phyloP scores from a whole-genome alignment of 176 grass and related monocot genomes.

The Oryza nivara region DNA sequence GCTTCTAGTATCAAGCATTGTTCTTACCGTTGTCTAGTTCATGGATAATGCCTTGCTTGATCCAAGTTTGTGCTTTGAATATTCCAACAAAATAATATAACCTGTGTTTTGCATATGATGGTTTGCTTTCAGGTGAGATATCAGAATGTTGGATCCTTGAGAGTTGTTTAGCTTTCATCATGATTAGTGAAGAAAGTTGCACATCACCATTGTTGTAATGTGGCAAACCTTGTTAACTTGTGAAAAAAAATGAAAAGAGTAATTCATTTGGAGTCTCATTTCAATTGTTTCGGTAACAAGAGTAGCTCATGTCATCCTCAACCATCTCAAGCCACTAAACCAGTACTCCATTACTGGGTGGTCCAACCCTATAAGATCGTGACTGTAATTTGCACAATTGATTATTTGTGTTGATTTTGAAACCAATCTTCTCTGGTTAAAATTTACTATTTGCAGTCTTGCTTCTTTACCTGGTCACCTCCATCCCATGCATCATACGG shows the following conservation, averaged over 20 bases:
- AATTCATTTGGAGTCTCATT: neutral
- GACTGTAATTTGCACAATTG: neutral
- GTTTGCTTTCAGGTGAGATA: conserved; percentile 11
- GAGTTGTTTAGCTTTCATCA: neutral
- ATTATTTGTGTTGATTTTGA: neutral
- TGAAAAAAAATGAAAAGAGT: neutral
- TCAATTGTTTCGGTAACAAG: no score
- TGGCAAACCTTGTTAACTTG: neutral
- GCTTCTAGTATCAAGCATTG: neutral
- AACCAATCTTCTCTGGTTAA: neutral
- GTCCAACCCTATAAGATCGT: neutral
- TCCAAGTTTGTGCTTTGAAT: conserved; percentile 16
- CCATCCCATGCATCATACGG: neutral
- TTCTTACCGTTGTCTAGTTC: neutral
- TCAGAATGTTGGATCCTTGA: neutral
- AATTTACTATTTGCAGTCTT: neutral
- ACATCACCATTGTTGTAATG: neutral
- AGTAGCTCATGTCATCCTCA: no score
- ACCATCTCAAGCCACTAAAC: neutral
- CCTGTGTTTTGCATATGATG: conserved; percentile 13
- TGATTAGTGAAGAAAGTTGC: neutral
- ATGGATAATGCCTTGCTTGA: conserved; percentile 32
- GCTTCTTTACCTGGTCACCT: neutral
- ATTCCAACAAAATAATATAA: neutral
- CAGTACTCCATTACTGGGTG: neutral